Evolutionary conservation across 108 stramenopile species (phyloP).

Genomic region (Cyclotella sp.): DNA sequence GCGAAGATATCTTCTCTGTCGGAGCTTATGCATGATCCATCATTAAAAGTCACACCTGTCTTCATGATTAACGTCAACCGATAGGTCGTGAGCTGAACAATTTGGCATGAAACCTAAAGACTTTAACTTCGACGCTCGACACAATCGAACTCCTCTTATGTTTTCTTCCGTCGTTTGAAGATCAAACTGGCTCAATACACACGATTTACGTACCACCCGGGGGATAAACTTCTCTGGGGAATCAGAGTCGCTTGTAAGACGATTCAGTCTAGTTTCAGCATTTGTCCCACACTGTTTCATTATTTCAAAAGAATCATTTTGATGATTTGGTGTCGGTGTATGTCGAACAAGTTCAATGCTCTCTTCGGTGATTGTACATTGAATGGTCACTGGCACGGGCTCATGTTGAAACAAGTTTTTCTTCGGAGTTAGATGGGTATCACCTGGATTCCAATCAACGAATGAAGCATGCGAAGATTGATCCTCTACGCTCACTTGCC

Average conservation of each 20-base stretch:
- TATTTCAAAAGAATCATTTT: background rate
- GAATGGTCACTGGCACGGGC: background rate
- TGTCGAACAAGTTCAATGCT: slow-evolving; percentile 8
- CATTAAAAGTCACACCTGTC: slow-evolving; percentile 18
- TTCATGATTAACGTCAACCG: background rate
- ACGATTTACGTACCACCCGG: background rate
- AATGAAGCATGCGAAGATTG: slow-evolving; percentile 5
- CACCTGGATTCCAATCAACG: slow-evolving; percentile 18
- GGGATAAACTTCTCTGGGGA: background rate
- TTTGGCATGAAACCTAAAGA: slow-evolving; percentile 23
- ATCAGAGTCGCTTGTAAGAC: background rate
- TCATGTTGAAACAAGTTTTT: slow-evolving; percentile 23
- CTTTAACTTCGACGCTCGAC: slow-evolving; percentile 36
- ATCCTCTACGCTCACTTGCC: background rate
- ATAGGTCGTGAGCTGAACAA: background rate
- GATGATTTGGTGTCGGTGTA: slow-evolving; percentile 13
- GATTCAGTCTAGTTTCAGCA: slow-evolving; percentile 21
- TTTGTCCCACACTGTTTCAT: slow-evolving; percentile 18
- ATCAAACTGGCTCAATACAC: background rate
- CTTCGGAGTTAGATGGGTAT: background rate
- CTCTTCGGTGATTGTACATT: slow-evolving; percentile 3
- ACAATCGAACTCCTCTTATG: slow-evolving; percentile 32
- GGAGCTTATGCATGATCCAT: background rate
- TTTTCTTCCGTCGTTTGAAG: slow-evolving; percentile 1
- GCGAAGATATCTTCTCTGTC: too few relatives aligned